Percentiles rank a stretch among this genome's conserved stretches.
Evolutionary conservation across 768 basidiomycete genomes (phyloP).

Genomic region (Tricholoma furcatifolium): DNA sequence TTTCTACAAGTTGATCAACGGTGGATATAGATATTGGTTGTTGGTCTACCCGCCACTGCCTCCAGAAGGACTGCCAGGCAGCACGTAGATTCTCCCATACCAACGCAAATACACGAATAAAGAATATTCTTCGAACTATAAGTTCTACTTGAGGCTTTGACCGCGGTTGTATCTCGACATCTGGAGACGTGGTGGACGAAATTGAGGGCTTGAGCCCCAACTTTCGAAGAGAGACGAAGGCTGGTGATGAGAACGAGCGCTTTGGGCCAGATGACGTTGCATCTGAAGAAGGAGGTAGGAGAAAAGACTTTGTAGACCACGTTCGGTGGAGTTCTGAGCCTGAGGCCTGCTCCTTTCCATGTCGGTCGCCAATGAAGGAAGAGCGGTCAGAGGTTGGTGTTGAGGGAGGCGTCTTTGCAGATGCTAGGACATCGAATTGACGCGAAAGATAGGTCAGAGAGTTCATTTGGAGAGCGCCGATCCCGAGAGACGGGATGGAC

Average conservation of each 20-base stretch:
- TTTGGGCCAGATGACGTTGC: conserved; percentile 34
- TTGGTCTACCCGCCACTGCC: conserved; percentile 3
- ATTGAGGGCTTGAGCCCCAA: conserved; percentile 23
- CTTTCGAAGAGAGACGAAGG: conserved; percentile 34
- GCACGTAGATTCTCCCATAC: conserved; percentile 70
- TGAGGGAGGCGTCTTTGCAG: conserved; percentile 57
- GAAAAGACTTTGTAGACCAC: conserved; percentile 56
- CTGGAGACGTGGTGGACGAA: conserved; percentile 21
- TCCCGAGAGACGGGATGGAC: neutral
- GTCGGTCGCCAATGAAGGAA: conserved; percentile 26
- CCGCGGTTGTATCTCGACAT: conserved; percentile 27
- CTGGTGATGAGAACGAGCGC: conserved; percentile 66
- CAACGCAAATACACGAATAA: conserved; percentile 66
- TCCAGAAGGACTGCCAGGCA: conserved; percentile 52
- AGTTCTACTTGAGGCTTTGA: conserved; percentile 40
- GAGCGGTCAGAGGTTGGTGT: conserved; percentile 44
- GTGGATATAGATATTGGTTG: conserved; percentile 7
- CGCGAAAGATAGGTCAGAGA: conserved; percentile 79
- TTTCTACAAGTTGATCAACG: conserved; percentile 2
- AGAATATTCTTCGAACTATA: conserved; percentile 58
- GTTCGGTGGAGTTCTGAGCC: conserved; percentile 45
- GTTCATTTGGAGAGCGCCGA: conserved; percentile 54
- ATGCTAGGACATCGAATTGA: conserved; percentile 75
- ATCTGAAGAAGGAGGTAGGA: conserved; percentile 37
- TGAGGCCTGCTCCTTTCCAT: conserved; percentile 21